Base-by-base conservation (phyloP, 768 basidiomycete species). In the Mrakia hoshinonis region DNA sequence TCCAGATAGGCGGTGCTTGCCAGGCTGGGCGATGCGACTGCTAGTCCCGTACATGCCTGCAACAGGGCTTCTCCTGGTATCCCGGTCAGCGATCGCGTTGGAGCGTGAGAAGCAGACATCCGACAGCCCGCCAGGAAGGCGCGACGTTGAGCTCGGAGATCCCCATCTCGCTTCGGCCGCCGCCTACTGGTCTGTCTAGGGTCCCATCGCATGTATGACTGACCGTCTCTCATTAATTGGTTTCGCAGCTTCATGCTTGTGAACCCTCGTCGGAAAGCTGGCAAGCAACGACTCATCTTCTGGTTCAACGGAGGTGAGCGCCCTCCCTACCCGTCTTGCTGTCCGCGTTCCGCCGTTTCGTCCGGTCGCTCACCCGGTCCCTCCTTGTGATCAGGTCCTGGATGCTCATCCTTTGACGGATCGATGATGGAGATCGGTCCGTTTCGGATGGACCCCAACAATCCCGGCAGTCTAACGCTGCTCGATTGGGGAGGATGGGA, bases 391-490 rank as follows among this genome's bases (percentile, higher is more conserved):
- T 10, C 34, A 55, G 18, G 46, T 22, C 95, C 95, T 24, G 96
- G 96, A 36, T 98, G 96, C 79, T 96, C 93, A 0, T 92, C 91
- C 0, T 97, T 98, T 77, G 95, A 98, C 76, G 95, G 95, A 2
- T 84, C 93, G 22, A 89, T 98, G 88, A 94, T 98, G 92, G 95
- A 98, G 76, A 83, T 94, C n/a, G 95, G 95, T 0, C 94, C 95
- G 4, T 95, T 81, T 74, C 67, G 92, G 86, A 78, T 85, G 85
- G 74, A 71, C 78, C 51, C 77, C 75, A 24, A 75, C 74, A 29
- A 68, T 60, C 34, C 76, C 76, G 87, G 89, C 68, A 85, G 87
- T 4, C 84, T 94, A 73, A 85, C 85, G 75, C 84, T 86, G 24
- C 82, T 85, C 11, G 87, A 92, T 74, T 68, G 55, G 7, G 92